Percentiles rank a stretch among this genome's conserved stretches.
Conservation (phyloP, 2,329 filamentous ascomycete species). For the Fusarium multiceps region DNA sequence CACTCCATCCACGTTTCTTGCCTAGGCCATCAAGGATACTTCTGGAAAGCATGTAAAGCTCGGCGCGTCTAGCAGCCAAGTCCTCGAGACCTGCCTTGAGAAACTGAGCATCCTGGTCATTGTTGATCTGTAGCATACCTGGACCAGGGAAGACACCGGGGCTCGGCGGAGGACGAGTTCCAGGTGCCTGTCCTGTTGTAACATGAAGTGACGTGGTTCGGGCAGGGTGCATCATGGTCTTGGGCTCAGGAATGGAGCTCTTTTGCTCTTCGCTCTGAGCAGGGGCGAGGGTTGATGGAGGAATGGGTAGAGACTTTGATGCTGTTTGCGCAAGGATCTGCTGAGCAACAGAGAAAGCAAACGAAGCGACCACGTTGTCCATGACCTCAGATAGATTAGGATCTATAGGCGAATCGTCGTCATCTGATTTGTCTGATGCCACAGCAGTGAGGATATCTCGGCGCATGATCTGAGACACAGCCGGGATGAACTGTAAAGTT, state of each 20-base stretch:
- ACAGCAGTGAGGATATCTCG: slow-evolving; percentile 78
- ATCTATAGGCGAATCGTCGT: slow-evolving; percentile 49
- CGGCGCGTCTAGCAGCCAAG: slow-evolving; percentile 82
- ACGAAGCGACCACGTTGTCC: slow-evolving; percentile 81
- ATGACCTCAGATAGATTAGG: slow-evolving; percentile 64
- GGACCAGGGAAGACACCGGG: slow-evolving; percentile 66
- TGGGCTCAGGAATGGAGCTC: slow-evolving; percentile 72
- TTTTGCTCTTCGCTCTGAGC: slow-evolving; percentile 68
- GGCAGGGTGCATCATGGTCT: slow-evolving; percentile 76
- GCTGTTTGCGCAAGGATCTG: slow-evolving; percentile 82
- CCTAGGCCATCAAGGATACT: slow-evolving; percentile 82
- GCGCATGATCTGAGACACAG: slow-evolving; percentile 81
- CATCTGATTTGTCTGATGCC: slow-evolving; percentile 53
- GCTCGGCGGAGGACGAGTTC: slow-evolving; percentile 57
- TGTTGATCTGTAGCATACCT: slow-evolving; percentile 55
- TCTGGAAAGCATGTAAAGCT: slow-evolving; percentile 82
- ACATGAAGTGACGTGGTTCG: slow-evolving; percentile 70
- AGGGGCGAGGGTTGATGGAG: slow-evolving; percentile 64
- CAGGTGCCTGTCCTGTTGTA: slow-evolving; percentile 51
- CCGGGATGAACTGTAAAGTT: slow-evolving; percentile 84
- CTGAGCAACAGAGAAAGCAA: slow-evolving; percentile 80
- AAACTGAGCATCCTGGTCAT: slow-evolving; percentile 60
- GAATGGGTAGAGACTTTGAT: slow-evolving; percentile 74
- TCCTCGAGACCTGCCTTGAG: slow-evolving; percentile 78
- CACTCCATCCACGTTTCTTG: slow-evolving; percentile 76